Evolutionary conservation across 2,329 filamentous ascomycete species (phyloP).

Genomic region (Spiromastix sp.): DNA sequence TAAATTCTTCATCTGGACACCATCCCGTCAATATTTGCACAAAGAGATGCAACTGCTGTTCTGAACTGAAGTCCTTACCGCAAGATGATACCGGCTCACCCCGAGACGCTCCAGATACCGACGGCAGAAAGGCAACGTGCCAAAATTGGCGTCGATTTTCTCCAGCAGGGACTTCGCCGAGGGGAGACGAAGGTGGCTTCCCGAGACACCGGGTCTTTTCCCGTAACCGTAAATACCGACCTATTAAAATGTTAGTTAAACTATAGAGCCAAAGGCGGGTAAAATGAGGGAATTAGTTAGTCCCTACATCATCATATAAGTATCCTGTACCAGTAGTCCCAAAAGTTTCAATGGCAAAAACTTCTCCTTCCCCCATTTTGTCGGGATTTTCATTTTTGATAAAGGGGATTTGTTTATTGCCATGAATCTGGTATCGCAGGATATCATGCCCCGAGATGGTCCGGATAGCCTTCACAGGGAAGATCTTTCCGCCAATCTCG

Average conservation of each 20-base stretch:
- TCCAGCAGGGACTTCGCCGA: slow-evolving; percentile 49
- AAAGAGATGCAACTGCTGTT: too few relatives aligned
- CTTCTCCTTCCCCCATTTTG: slow-evolving; percentile 50
- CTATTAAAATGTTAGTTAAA: slow-evolving; percentile 22
- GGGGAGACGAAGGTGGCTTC: slow-evolving; percentile 32
- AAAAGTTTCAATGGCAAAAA: slow-evolving; percentile 51
- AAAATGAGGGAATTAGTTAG: slow-evolving; percentile 1
- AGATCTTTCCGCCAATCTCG: slow-evolving; percentile 42
- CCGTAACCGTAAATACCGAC: slow-evolving; percentile 45
- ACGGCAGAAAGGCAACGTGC: slow-evolving; percentile 50
- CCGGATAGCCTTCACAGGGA: slow-evolving; percentile 46
- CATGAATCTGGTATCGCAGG: slow-evolving; percentile 44
- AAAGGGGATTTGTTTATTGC: slow-evolving; percentile 46
- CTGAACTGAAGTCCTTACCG: slow-evolving; percentile 39
- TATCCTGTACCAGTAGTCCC: slow-evolving; percentile 44
- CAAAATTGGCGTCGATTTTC: slow-evolving; percentile 52
- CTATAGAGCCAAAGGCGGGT: background rate
- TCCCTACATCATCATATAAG: slow-evolving; percentile 36
- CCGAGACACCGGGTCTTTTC: slow-evolving; percentile 28
- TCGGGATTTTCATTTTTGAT: slow-evolving; percentile 39
- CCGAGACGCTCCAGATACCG: slow-evolving; percentile 57
- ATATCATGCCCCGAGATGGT: slow-evolving; percentile 48
- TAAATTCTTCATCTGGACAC: slow-evolving; percentile 47
- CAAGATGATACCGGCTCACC: slow-evolving; percentile 47
- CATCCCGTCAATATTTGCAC: too few relatives aligned